phyloP scores from a whole-genome alignment of 2,329 filamentous ascomycete species.

The Microdochium bolleyi region DNA sequence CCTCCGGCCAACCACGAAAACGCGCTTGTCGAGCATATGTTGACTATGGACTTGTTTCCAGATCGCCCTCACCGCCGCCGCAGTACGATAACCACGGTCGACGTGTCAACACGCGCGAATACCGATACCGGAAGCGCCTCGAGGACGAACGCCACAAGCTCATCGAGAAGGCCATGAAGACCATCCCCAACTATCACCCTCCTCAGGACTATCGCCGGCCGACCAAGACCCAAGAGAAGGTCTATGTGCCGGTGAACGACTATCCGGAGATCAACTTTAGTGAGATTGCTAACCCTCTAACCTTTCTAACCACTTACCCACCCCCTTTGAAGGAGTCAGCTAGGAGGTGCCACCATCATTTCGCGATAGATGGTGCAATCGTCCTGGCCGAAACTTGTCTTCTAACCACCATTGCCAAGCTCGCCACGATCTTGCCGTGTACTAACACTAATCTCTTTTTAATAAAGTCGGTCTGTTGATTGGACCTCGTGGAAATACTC shows the following conservation, averaged over 20 bases:
- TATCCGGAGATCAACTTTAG: conserved; percentile 99
- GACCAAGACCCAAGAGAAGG: conserved; percentile 99
- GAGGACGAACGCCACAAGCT: conserved; percentile 99
- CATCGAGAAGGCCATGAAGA: conserved; percentile 98
- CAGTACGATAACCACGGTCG: conserved; percentile 99
- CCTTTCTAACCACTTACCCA: conserved; percentile 55
- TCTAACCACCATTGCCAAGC: conserved; percentile 14
- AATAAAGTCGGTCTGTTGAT: conserved; percentile 99
- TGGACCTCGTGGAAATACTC: conserved; percentile 97
- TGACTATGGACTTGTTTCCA: conserved; percentile 27
- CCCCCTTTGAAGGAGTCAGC: conserved; percentile 34
- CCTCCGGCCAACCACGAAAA: neutral
- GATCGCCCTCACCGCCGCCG: conserved; percentile 89
- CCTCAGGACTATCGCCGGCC: conserved; percentile 97
- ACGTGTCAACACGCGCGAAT: conserved; percentile 98
- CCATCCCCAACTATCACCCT: conserved; percentile 98
- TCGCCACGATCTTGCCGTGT: conserved; percentile 21
- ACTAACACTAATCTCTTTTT: conserved; percentile 91
- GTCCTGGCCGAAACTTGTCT: conserved; percentile 16
- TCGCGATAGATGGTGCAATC: conserved; percentile 19
- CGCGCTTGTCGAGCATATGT: neutral
- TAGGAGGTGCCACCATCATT: conserved; percentile 28
- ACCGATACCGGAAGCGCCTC: conserved; percentile 93
- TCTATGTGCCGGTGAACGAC: conserved; percentile 99
- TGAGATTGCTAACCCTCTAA: conserved; percentile 99